A percentile compares a stretch with the other conserved stretches of the same genome.
Conservation (phyloP, 2,329 filamentous ascomycete species). For the Colletotrichum lini region DNA sequence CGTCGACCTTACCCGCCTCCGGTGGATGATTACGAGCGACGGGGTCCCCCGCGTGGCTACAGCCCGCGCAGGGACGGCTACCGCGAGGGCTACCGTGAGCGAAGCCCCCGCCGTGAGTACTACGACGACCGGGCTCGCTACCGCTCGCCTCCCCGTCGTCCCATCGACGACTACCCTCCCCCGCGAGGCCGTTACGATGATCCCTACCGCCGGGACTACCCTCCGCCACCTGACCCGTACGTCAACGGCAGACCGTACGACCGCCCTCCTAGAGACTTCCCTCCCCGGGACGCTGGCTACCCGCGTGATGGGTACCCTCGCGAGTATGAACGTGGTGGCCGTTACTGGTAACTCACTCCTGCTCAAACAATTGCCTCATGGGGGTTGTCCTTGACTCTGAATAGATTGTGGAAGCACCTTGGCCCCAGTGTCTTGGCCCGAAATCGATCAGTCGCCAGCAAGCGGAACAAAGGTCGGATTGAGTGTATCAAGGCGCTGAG, state of each 20-base stretch:
- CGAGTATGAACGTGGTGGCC: slow-evolving; percentile 66
- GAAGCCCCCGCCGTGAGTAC: slow-evolving; percentile 88
- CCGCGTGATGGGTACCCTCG: slow-evolving; percentile 60
- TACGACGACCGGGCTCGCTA: slow-evolving; percentile 88
- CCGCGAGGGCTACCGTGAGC: slow-evolving; percentile 86
- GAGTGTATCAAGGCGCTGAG: background rate
- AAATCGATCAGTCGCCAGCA: slow-evolving; percentile 1
- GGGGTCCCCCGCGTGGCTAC: slow-evolving; percentile 85
- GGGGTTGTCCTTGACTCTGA: slow-evolving; percentile 43
- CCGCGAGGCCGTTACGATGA: slow-evolving; percentile 80
- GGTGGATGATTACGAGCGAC: slow-evolving; percentile 86
- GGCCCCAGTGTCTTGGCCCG: background rate
- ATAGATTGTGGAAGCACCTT: slow-evolving; percentile 35
- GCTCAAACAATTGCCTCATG: slow-evolving; percentile 33
- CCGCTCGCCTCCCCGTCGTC: slow-evolving; percentile 83
- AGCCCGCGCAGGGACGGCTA: slow-evolving; percentile 80
- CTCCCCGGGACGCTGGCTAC: slow-evolving; percentile 66
- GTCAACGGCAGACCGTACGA: slow-evolving; percentile 70
- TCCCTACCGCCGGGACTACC: slow-evolving; percentile 80
- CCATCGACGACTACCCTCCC: slow-evolving; percentile 82
- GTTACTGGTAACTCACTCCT: slow-evolving; percentile 62
- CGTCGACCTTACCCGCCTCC: slow-evolving; percentile 78
- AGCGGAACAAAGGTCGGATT: background rate
- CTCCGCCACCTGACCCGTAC: slow-evolving; percentile 76
- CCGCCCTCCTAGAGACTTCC: slow-evolving; percentile 64